Conservation (phyloP, 2,329 filamentous ascomycete genomes). For the Lachnellula willkommii region DNA sequence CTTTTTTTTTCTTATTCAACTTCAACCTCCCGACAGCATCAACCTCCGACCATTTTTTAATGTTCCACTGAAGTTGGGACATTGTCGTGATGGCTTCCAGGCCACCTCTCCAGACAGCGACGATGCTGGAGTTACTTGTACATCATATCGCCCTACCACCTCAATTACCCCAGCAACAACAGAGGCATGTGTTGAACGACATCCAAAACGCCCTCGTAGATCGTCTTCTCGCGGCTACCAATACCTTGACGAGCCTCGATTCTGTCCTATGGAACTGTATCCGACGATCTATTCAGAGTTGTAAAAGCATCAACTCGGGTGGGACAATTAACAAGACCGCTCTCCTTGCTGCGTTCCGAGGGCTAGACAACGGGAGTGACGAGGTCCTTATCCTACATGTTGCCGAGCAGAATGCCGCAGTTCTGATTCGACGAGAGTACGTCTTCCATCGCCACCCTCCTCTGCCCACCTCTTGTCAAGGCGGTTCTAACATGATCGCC, state of each 20-base stretch:
- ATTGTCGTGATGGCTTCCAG: no score
- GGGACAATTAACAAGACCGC: slow-evolving; percentile 17
- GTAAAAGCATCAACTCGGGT: slow-evolving; percentile 10
- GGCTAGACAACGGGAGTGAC: slow-evolving; percentile 18
- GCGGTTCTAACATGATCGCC: no score
- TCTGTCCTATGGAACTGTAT: slow-evolving; percentile 4
- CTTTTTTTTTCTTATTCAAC: no score
- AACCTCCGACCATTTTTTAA: no score
- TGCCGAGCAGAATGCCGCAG: slow-evolving; percentile 44
- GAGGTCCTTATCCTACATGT: slow-evolving; percentile 40
- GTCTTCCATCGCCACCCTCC: slow-evolving; percentile 19
- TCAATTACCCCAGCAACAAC: slow-evolving; percentile 17
- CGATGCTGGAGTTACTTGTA: slow-evolving; percentile 14
- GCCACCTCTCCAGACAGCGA: no score
- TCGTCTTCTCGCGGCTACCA: slow-evolving; percentile 7
- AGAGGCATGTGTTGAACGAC: slow-evolving; percentile 1
- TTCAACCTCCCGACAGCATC: no score
- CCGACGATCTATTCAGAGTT: slow-evolving; percentile 9
- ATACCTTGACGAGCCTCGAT: background rate
- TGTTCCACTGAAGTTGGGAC: no score
- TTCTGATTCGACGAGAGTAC: slow-evolving; percentile 36
- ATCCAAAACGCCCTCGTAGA: slow-evolving; percentile 7
- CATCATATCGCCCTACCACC: slow-evolving; percentile 22
- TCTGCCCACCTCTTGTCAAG: no score
- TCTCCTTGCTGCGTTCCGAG: slow-evolving; percentile 28